Base-by-base conservation (phyloP, 192 early-diverging fungal genomes). In the Coemansia sp. region DNA sequence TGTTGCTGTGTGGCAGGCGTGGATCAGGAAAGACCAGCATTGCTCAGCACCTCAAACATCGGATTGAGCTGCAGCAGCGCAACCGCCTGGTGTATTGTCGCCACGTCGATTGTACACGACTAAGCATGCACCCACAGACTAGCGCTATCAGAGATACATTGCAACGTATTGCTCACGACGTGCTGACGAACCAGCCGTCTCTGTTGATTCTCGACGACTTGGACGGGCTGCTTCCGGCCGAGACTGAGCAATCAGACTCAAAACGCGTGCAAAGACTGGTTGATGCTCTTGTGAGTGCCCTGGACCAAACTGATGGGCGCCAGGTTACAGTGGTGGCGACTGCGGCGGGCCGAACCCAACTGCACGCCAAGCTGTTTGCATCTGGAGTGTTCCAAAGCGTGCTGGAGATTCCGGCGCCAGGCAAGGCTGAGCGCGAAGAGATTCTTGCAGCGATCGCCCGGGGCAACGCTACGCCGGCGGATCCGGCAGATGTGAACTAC, bases 1-100 rank as follows among this genome's bases (percentile, higher is more conserved):
- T 90, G 21, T 67, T 92, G 21, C 47, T 91, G 10, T 86, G 86
- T 49, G 90, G 90, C 9, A 74, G 87, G 8, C 89, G 86, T 64
- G 90, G 90, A 32, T 84, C 88, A 3, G 90, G 90, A n/a, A 92
- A 92, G 54, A 86, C 89, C 14, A 85, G 83, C 39, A 78, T 91
- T 15, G 81, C 81, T 14, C 70, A 82, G n/a, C 70, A 82, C 9
- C 54, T 92, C 27, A 43, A 54, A 15, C 25, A 41, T 8, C 53
- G 22, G 0, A 67, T 62, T 0, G 50, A 48, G 41, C 22, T 49
- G 24, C 23, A 32, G 25, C 67, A 73, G 43, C 70, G 56, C 17
- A 56, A 15, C 2, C 71, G 64, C 12, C 64, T 79, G 32, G 71
- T 74, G 7, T 62, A 48, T 24, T 15, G 66, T 32, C 59, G 61